Evolutionary conservation across 208 protist genomes (phyloP).

Genomic region (Trypanosoma boissoni): DNA sequence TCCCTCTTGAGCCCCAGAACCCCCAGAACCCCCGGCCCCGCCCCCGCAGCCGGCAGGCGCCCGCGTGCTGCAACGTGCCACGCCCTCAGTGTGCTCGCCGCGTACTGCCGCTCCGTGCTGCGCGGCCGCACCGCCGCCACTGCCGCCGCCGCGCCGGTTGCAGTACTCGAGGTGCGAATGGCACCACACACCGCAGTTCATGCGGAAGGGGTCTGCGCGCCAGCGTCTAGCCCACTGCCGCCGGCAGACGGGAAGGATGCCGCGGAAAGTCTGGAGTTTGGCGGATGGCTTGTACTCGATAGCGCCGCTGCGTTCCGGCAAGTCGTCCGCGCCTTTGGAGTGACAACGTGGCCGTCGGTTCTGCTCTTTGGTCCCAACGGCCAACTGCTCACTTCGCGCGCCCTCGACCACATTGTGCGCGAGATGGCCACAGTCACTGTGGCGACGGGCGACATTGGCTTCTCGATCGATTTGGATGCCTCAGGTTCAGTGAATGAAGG

Average conservation of each 20-base stretch:
- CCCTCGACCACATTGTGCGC: slow-evolving; percentile 50
- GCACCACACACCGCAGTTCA: neutral
- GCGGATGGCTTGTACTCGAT: slow-evolving; percentile 62
- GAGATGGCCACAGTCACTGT: slow-evolving; percentile 28
- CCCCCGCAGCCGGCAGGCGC: too few species aligned
- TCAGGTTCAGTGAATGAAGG: too few species aligned
- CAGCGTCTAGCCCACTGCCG: neutral
- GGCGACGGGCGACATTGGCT: neutral
- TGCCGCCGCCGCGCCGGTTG: slow-evolving; percentile 23
- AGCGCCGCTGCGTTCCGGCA: slow-evolving; percentile 54
- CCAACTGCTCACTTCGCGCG: slow-evolving; percentile 40
- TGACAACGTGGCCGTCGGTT: slow-evolving; percentile 59
- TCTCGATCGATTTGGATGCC: neutral
- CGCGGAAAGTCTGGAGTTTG: slow-evolving; percentile 43
- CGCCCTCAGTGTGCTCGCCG: neutral
- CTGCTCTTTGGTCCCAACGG: slow-evolving; percentile 57
- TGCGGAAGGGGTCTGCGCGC: slow-evolving; percentile 13
- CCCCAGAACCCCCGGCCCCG: too few species aligned
- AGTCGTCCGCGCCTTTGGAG: slow-evolving; percentile 37
- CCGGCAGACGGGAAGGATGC: neutral
- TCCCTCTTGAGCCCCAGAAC: too few species aligned
- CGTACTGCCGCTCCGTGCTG: neutral
- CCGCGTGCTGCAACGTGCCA: too few species aligned
- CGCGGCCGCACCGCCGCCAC: slow-evolving; percentile 2
- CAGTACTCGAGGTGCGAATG: slow-evolving; percentile 48